Conservation (phyloP, 148 eudicot genomes). For the Vaccinium darrowii region DNA sequence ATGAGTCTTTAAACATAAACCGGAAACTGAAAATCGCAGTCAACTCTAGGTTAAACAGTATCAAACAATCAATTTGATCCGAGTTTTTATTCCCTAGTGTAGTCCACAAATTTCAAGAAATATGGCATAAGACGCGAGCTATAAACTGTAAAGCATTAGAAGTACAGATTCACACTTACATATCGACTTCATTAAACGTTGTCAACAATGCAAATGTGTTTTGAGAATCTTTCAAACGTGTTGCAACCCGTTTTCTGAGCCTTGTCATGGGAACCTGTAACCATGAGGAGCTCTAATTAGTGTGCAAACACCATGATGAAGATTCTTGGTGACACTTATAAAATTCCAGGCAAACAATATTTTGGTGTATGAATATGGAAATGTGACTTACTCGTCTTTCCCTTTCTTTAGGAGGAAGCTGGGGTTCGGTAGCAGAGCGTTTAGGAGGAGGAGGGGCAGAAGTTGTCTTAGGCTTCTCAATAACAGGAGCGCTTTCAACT, state of each 20-base stretch:
- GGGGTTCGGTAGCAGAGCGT: conserved; percentile 76
- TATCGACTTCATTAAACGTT: conserved; percentile 92
- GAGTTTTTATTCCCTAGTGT: background rate
- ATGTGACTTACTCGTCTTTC: conserved; percentile 76
- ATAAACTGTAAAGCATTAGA: background rate
- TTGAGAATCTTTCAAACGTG: conserved; percentile 91
- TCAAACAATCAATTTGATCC: background rate
- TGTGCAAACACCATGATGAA: background rate
- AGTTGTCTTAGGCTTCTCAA: conserved; percentile 40
- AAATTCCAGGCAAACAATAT: background rate
- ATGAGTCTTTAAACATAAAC: background rate
- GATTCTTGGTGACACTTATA: background rate
- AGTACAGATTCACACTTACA: conserved; percentile 47
- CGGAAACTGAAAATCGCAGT: background rate
- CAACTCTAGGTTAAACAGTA: background rate
- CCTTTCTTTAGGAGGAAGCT: conserved; percentile 93
- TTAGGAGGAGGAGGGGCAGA: conserved; percentile 58
- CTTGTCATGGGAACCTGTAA: conserved; percentile 96
- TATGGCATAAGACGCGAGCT: background rate
- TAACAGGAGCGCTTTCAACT: conserved; percentile 40
- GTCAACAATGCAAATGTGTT: conserved; percentile 96
- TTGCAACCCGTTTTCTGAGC: conserved; percentile 91
- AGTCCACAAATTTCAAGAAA: background rate
- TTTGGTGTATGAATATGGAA: background rate
- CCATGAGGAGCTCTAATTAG: conserved; percentile 5